Evolutionary conservation across 192 early-diverging fungal species (phyloP).

Genomic region (Rhizoclosmatium globosum): DNA sequence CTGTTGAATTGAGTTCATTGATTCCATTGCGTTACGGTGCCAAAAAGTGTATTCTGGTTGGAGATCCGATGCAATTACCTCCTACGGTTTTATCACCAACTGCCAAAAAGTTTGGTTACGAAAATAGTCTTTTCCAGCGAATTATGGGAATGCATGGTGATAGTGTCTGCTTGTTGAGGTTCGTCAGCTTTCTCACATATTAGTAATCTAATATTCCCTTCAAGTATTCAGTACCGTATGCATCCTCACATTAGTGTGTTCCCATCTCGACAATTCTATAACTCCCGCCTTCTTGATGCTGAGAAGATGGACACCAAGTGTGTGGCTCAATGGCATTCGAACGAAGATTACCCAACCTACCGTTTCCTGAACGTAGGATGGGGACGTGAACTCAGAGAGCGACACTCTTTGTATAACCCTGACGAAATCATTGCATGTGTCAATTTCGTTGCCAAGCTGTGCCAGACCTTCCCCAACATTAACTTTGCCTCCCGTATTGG

Average conservation of each 20-base stretch:
- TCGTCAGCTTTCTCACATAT: slow-evolving; percentile 10
- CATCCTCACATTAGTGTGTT: slow-evolving; percentile 89
- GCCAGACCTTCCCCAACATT: slow-evolving; percentile 56
- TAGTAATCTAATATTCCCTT: neutral
- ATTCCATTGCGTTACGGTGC: slow-evolving; percentile 89
- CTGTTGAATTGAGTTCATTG: slow-evolving; percentile 84
- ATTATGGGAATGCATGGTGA: slow-evolving; percentile 74
- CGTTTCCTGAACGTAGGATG: slow-evolving; percentile 76
- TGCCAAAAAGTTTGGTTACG: slow-evolving; percentile 76
- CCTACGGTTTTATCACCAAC: slow-evolving; percentile 85
- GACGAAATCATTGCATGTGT: slow-evolving; percentile 81
- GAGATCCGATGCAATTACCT: slow-evolving; percentile 94
- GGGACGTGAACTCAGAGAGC: slow-evolving; percentile 65
- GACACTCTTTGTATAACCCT: slow-evolving; percentile 78
- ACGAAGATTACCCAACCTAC: slow-evolving; percentile 75
- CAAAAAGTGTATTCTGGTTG: slow-evolving; percentile 86
- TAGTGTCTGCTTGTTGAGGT: slow-evolving; percentile 77
- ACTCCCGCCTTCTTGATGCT: slow-evolving; percentile 76
- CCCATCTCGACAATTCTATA: slow-evolving; percentile 84
- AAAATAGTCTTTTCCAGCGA: slow-evolving; percentile 89
- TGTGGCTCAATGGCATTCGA: slow-evolving; percentile 77
- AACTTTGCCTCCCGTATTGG: slow-evolving; percentile 77
- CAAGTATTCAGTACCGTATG: slow-evolving; percentile 96
- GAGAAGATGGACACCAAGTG: slow-evolving; percentile 70
- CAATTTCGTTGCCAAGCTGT: slow-evolving; percentile 72